Percentiles rank a stretch among this genome's conserved stretches.
These are phyloP conservation scores for Colletotrichum tanaceti DNA, from an alignment of 2,329 filamentous ascomycete species.

Conservation along the genomic window DNA sequence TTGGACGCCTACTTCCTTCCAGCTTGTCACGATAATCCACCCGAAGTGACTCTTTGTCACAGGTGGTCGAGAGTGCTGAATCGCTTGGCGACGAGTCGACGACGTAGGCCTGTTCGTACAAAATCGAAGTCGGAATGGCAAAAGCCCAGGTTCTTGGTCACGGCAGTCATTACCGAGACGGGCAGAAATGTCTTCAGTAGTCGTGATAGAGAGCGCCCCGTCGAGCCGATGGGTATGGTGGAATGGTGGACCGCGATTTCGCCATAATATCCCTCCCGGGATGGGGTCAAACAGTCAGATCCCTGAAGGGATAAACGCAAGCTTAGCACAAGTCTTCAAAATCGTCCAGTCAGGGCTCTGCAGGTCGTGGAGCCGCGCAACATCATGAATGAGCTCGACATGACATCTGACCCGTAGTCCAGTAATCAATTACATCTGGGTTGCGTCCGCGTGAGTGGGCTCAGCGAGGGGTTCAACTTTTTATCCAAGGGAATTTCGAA, in stretches of 20 bases:
- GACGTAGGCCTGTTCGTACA: constrained; percentile 71
- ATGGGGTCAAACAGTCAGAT: neutral
- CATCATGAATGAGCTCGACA: constrained; percentile 42
- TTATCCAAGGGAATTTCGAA: too few species aligned
- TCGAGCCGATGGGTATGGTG: constrained; percentile 18
- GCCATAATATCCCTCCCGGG: too few species aligned
- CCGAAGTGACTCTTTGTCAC: constrained; percentile 70
- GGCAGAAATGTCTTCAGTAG: neutral
- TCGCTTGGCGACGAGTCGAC: constrained; percentile 70
- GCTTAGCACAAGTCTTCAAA: neutral
- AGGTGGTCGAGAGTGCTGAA: constrained; percentile 72
- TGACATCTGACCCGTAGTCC: constrained; percentile 31
- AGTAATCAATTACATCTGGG: constrained; percentile 37
- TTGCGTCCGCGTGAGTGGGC: constrained; percentile 14
- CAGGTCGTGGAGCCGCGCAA: constrained; percentile 54
- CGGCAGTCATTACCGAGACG: constrained; percentile 69
- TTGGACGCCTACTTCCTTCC: constrained; percentile 71
- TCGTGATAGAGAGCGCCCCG: neutral
- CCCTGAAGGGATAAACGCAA: too few species aligned
- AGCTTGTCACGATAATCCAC: constrained; percentile 73
- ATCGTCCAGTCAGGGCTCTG: constrained; percentile 57
- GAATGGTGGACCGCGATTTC: constrained; percentile 33
- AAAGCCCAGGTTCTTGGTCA: constrained; percentile 73
- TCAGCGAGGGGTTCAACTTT: too few species aligned
- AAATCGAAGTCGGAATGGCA: constrained; percentile 71